Conservation (phyloP, 106 monocot genomes). For the Platanthera guangdongensis region DNA sequence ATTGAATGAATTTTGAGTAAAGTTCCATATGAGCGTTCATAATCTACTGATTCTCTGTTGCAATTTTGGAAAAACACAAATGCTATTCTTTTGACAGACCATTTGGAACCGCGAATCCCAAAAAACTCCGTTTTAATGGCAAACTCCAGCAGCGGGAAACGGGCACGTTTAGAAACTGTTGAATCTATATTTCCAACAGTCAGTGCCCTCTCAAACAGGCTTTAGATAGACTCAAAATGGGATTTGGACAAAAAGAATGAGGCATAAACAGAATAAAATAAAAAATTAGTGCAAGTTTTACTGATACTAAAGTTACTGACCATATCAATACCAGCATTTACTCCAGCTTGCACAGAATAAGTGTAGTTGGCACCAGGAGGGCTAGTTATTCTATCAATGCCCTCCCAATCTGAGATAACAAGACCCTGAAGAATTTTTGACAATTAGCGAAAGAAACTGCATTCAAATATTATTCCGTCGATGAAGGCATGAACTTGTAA, state of each 20-base stretch:
- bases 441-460: background rate
- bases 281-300: background rate
- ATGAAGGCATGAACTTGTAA: background rate
- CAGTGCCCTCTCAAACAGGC: too few species aligned
- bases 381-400: constrained; percentile 68
- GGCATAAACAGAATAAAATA: background rate
- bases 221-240: too few species aligned
- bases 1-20: background rate
- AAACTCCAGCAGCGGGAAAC: too few species aligned
- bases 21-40: too few species aligned
- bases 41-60: too few species aligned
- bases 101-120: too few species aligned
- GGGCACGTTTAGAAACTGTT: too few species aligned
- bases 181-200: too few species aligned
- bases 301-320: constrained; percentile 22
- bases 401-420: constrained; percentile 86
- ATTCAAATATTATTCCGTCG: background rate
- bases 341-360: constrained; percentile 54
- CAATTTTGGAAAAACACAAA: too few species aligned
- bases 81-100: too few species aligned
- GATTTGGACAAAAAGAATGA: too few species aligned
- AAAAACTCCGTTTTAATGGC: too few species aligned
- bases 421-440: constrained; percentile 44
- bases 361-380: constrained; percentile 68
- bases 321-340: constrained; percentile 81